Percentiles rank a stretch among this genome's conserved stretches.
Conservation (phyloP, 1,139 yeast genomes). For the Geotrichum cucujoidarum region DNA sequence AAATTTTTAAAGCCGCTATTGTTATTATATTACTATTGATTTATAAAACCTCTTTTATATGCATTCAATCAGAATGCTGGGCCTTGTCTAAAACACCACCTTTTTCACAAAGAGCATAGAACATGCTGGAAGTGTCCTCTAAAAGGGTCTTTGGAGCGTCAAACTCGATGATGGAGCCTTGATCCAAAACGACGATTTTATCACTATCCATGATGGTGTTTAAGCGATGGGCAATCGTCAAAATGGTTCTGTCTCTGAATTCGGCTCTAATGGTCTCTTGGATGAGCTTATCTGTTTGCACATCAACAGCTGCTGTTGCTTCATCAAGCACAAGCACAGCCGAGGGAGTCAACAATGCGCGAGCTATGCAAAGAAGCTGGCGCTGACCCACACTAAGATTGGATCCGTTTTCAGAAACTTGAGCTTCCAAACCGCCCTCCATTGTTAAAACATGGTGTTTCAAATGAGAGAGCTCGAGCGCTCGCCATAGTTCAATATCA, state of each 20-base stretch:
- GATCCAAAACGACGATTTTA: constrained; percentile 60
- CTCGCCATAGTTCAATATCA: constrained; percentile 56
- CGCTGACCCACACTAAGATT: constrained; percentile 75
- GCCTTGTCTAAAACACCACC: constrained; percentile 39
- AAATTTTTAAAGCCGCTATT: too few species aligned
- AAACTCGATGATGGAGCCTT: constrained; percentile 64
- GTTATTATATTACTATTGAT: too few species aligned
- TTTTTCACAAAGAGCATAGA: constrained; percentile 65
- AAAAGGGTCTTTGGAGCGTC: constrained; percentile 56
- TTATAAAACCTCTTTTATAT: too few species aligned
- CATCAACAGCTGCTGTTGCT: constrained; percentile 79
- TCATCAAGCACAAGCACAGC: constrained; percentile 69
- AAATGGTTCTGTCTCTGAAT: constrained; percentile 60
- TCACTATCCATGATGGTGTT: constrained; percentile 82
- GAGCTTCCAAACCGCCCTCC: constrained; percentile 36
- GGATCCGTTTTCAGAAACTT: too few species aligned
- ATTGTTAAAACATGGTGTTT: constrained; percentile 57
- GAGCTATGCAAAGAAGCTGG: constrained; percentile 68
- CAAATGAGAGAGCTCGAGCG: constrained; percentile 77
- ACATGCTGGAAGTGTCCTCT: constrained; percentile 42
- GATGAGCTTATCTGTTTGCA: constrained; percentile 67
- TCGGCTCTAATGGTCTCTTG: constrained; percentile 67
- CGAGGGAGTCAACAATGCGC: constrained; percentile 62
- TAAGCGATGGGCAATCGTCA: constrained; percentile 78
- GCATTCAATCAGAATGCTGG: too few species aligned